These are phyloP conservation scores for Madurella mycetomatis DNA, from an alignment of 2,329 filamentous ascomycete species.

Conservation along the genomic window DNA sequence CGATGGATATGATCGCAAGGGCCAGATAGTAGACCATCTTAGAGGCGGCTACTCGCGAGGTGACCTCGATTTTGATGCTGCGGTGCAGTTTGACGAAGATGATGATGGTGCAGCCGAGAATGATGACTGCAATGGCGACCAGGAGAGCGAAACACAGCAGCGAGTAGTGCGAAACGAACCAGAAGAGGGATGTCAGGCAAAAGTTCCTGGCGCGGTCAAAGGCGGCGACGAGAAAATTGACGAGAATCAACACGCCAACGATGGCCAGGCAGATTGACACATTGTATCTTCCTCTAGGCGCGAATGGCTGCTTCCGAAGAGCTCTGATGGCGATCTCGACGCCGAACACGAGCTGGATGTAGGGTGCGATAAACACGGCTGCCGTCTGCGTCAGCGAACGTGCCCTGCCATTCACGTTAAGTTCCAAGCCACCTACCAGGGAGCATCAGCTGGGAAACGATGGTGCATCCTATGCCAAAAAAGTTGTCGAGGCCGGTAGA, in stretches of 20 bases:
- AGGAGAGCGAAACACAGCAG: conserved; percentile 53
- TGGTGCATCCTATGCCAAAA: conserved; percentile 48
- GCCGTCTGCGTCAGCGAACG: neutral
- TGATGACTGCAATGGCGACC: conserved; percentile 43
- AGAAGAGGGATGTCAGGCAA: conserved; percentile 65
- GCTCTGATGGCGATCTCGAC: conserved; percentile 57
- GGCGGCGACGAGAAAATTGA: conserved; percentile 56
- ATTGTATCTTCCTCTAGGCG: conserved; percentile 55
- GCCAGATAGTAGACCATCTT: conserved; percentile 66
- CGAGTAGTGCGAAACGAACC: conserved; percentile 61
- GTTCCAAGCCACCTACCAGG: conserved; percentile 42
- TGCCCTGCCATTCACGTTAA: neutral
- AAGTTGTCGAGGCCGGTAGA: conserved; percentile 50
- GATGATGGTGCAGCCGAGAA: conserved; percentile 47
- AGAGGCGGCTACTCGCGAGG: conserved; percentile 60
- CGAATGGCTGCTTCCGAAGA: conserved; percentile 52
- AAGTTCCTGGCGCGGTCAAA: conserved; percentile 51
- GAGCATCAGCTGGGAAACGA: conserved; percentile 55
- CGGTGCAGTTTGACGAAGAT: conserved; percentile 56
- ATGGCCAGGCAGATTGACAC: conserved; percentile 52
- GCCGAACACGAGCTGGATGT: conserved; percentile 61
- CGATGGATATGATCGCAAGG: conserved; percentile 53
- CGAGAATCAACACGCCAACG: conserved; percentile 47
- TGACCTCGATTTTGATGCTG: conserved; percentile 50
- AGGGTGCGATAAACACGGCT: conserved; percentile 65